These are phyloP conservation scores for Cutaneotrichosporon sp. DNA, from an alignment of 1,284 basidiomycete genomes.

Conservation along the genomic window DNA sequence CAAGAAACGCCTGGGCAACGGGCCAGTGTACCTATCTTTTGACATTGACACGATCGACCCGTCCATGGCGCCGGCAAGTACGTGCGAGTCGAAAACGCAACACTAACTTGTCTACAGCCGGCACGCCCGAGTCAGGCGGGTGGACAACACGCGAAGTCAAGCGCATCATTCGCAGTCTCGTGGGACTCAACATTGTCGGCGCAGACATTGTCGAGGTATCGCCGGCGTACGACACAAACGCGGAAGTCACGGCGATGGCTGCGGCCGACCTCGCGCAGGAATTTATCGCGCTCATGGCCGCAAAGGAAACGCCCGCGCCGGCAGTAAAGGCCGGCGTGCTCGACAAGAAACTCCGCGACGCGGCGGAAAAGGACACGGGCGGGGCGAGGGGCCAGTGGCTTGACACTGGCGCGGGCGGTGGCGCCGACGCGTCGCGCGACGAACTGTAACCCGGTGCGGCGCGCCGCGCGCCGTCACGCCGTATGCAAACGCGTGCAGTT, in stretches of 20 bases:
- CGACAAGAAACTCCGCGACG: slow-evolving; percentile 6
- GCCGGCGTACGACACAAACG: slow-evolving; percentile 45
- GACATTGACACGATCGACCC: slow-evolving; percentile 47
- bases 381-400: neutral
- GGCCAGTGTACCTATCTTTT: slow-evolving; percentile 37
- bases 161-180: slow-evolving; percentile 44
- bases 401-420: neutral
- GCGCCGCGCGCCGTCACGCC: no score
- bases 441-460: slow-evolving; percentile 6
- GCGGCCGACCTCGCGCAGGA: slow-evolving; percentile 45
- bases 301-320: slow-evolving; percentile 6
- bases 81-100: slow-evolving; percentile 8
- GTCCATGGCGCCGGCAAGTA: slow-evolving; percentile 39
- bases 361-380: neutral
- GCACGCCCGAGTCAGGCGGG: slow-evolving; percentile 47
- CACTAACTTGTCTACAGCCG: slow-evolving; percentile 21
- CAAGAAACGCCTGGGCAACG: slow-evolving; percentile 37
- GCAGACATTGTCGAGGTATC: slow-evolving; percentile 56
- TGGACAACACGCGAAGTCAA: slow-evolving; percentile 49
- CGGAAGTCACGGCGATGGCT: slow-evolving; percentile 44
- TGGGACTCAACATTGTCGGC: slow-evolving; percentile 50
- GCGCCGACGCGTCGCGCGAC: slow-evolving; percentile 3
- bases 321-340: slow-evolving; percentile 13
- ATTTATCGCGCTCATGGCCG: slow-evolving; percentile 28
- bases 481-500: no score